These are phyloP conservation scores for Candida wancherniae DNA, from an alignment of 805 yeast species.

Conservation along the genomic window DNA sequence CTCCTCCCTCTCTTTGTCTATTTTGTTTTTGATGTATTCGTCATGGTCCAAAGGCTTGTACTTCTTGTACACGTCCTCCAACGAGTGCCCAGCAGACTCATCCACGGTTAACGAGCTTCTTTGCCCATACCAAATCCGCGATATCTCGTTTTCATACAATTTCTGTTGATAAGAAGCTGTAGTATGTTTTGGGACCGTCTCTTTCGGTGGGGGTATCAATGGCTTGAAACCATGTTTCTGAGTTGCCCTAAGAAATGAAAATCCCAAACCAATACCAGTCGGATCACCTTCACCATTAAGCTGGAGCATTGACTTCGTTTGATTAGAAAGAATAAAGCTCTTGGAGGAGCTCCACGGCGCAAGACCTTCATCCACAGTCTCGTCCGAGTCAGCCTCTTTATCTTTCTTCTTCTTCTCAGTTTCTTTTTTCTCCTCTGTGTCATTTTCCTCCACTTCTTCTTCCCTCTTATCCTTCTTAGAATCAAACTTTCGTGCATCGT, in stretches of 20 bases:
- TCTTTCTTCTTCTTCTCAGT: conserved; percentile 26
- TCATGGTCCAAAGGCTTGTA: conserved; percentile 34
- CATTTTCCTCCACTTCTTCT: conserved; percentile 31
- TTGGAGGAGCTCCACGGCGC: conserved; percentile 94
- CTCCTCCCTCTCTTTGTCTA: conserved; percentile 32
- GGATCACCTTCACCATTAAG: conserved; percentile 95
- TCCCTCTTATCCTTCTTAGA: conserved; percentile 26
- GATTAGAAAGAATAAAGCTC: conserved; percentile 89
- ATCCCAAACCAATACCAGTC: conserved; percentile 84
- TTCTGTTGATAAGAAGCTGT: conserved; percentile 66
- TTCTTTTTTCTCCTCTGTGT: conserved; percentile 19
- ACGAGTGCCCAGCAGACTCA: conserved; percentile 34
- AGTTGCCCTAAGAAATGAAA: conserved; percentile 82
- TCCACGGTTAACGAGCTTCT: conserved; percentile 48
- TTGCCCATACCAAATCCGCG: conserved; percentile 86
- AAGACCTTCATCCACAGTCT: conserved; percentile 73
- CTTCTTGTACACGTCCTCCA: conserved; percentile 33
- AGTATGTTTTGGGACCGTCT: conserved; percentile 34
- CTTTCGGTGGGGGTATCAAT: conserved; percentile 30
- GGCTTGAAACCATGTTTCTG: conserved; percentile 88
- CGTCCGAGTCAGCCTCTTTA: conserved; percentile 33
- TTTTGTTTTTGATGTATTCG: conserved; percentile 28
- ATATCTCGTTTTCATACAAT: conserved; percentile 85
- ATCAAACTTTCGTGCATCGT: conserved; percentile 27
- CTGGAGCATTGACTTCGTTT: conserved; percentile 95